These are phyloP conservation scores for Penicillium sp. DNA, from an alignment of 2,329 filamentous ascomycete species.

Conservation along the genomic window DNA sequence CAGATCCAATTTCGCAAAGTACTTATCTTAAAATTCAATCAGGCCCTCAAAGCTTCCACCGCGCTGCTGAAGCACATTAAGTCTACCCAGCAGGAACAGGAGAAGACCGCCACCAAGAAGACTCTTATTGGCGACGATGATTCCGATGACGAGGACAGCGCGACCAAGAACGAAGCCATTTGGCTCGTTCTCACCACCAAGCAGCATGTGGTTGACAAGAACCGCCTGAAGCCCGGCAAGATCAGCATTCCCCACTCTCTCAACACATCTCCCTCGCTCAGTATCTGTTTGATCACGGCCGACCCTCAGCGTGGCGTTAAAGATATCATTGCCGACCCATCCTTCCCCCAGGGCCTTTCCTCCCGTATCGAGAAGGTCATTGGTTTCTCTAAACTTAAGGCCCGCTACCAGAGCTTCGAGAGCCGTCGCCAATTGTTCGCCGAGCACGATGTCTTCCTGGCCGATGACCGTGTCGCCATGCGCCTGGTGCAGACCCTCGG, in stretches of 20 bases:
- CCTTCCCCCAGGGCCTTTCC: constrained; percentile 67
- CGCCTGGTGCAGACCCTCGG: constrained; percentile 75
- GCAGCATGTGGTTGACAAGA: constrained; percentile 69
- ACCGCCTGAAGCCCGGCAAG: constrained; percentile 78
- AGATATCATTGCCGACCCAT: constrained; percentile 73
- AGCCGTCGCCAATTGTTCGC: constrained; percentile 75
- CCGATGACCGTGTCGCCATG: constrained; percentile 78
- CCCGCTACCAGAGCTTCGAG: constrained; percentile 88
- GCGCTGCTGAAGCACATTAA: constrained; percentile 61
- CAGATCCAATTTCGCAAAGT: constrained; percentile 14
- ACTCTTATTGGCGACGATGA: constrained; percentile 53
- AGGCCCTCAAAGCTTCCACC: constrained; percentile 60
- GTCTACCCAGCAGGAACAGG: constrained; percentile 49
- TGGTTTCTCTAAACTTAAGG: constrained; percentile 79
- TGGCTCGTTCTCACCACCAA: constrained; percentile 65
- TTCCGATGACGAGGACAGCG: constrained; percentile 46
- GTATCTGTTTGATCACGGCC: constrained; percentile 83
- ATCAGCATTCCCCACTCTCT: constrained; percentile 76
- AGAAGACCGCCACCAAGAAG: constrained; percentile 52
- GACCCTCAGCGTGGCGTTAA: constrained; percentile 85
- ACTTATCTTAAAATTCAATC: constrained; percentile 12
- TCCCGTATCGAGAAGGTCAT: constrained; percentile 74
- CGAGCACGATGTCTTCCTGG: constrained; percentile 92
- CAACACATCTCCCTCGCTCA: constrained; percentile 63
- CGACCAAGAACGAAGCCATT: constrained; percentile 53